A percentile compares a stretch with the other conserved stretches of the same genome.
Evolutionary conservation across 2,329 filamentous ascomycete genomes (phyloP).

Genomic region (Xylariaceae sp.): DNA sequence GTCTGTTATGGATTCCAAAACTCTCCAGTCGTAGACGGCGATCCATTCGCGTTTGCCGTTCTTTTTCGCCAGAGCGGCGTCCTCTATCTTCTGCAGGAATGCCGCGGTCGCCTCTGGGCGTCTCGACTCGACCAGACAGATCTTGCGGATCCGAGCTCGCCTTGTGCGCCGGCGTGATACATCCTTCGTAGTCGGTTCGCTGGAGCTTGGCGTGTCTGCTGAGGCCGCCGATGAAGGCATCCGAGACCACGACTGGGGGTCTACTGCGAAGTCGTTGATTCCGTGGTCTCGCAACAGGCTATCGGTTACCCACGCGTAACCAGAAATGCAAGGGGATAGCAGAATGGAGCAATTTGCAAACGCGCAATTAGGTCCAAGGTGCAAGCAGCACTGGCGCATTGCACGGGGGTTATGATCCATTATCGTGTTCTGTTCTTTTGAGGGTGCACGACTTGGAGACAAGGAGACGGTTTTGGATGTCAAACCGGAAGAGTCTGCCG

Average conservation of each 20-base stretch:
- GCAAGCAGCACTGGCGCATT: slow-evolving; percentile 34
- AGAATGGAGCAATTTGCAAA: slow-evolving; percentile 44
- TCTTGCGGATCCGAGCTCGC: slow-evolving; percentile 25
- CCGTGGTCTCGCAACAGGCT: slow-evolving; percentile 48
- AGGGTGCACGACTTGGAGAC: background rate
- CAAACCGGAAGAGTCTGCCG: background rate
- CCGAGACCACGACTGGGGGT: slow-evolving; percentile 42
- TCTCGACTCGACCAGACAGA: slow-evolving; percentile 48
- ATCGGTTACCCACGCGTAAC: slow-evolving; percentile 40
- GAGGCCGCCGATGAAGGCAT: background rate
- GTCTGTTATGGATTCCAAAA: slow-evolving; percentile 45
- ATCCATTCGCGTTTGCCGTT: slow-evolving; percentile 42
- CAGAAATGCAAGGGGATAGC: slow-evolving; percentile 46
- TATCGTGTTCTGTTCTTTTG: background rate
- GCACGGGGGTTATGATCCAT: background rate
- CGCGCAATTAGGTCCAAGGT: slow-evolving; percentile 41
- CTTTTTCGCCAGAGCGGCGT: slow-evolving; percentile 31
- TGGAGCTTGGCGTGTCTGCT: slow-evolving; percentile 1
- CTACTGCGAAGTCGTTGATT: slow-evolving; percentile 37
- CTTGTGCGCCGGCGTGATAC: slow-evolving; percentile 6
- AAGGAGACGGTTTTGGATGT: background rate
- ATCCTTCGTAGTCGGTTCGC: background rate
- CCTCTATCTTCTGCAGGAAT: slow-evolving; percentile 41
- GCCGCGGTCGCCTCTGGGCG: slow-evolving; percentile 35
- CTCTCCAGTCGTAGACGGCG: slow-evolving; percentile 51